Percentiles rank a stretch among this genome's conserved stretches.
phyloP scores from a whole-genome alignment of 2,329 filamentous ascomycete genomes.

The Chrysosporium keratinophilum region DNA sequence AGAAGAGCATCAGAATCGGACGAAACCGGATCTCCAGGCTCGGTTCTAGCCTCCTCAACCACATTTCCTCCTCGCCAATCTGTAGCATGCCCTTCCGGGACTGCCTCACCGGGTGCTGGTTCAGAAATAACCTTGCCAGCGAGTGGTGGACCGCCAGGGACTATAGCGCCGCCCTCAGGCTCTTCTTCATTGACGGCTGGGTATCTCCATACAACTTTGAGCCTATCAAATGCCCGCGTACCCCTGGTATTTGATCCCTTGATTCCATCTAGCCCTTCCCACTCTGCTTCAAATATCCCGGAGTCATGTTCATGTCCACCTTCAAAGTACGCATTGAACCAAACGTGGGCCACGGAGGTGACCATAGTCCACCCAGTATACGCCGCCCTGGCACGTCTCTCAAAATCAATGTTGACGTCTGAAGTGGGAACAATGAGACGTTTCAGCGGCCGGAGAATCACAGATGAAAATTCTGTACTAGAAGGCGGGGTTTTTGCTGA shows the following conservation, averaged over 20 bases:
- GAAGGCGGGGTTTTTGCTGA: constrained; percentile 27
- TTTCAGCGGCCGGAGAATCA: constrained; percentile 63
- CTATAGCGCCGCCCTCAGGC: constrained; percentile 15
- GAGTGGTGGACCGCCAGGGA: constrained; percentile 15
- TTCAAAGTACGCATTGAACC: constrained; percentile 95
- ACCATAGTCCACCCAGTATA: constrained; percentile 77
- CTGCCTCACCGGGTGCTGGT: constrained; percentile 55
- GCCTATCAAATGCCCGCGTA: constrained; percentile 64
- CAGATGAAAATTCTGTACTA: constrained; percentile 56
- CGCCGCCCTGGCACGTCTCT: constrained; percentile 68
- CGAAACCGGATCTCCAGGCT: constrained; percentile 1
- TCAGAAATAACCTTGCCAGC: constrained; percentile 47
- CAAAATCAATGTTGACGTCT: constrained; percentile 83
- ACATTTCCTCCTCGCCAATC: constrained; percentile 60
- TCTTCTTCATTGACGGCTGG: constrained; percentile 22
- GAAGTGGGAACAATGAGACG: constrained; percentile 65
- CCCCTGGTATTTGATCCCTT: constrained; percentile 81
- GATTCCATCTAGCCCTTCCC: constrained; percentile 81
- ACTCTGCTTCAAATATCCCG: constrained; percentile 61
- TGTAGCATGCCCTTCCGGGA: constrained; percentile 58
- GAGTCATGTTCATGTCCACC: constrained; percentile 60
- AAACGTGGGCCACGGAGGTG: constrained; percentile 84
- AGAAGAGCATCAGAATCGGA: constrained; percentile 3
- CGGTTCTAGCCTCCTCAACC: constrained; percentile 22
- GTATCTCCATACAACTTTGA: constrained; percentile 75